Evolutionary conservation across 495 filamentous ascomycete genomes (phyloP).

Genomic region (Tuber melanosporum): DNA sequence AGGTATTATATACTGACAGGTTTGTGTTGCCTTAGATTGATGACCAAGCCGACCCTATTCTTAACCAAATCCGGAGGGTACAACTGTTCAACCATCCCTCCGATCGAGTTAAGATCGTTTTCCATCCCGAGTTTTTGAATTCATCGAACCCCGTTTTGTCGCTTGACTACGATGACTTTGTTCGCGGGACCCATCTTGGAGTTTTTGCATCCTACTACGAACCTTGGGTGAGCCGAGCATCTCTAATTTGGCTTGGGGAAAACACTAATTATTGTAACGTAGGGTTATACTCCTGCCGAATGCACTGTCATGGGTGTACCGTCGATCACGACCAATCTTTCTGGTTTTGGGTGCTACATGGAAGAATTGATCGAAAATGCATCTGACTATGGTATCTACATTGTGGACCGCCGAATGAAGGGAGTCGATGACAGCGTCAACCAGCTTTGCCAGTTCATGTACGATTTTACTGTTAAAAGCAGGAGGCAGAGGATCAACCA

Average conservation of each 20-base stretch:
- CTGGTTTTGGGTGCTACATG: slow-evolving; percentile 98
- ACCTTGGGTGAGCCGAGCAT: slow-evolving; percentile 57
- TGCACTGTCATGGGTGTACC: slow-evolving; percentile 99
- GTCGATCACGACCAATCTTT: slow-evolving; percentile 95
- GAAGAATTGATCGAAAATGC: slow-evolving; percentile 98
- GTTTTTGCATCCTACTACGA: slow-evolving; percentile 98
- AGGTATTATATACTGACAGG: slow-evolving; percentile 1
- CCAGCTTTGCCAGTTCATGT: slow-evolving; percentile 88
- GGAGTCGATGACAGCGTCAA: slow-evolving; percentile 97
- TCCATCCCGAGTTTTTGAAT: slow-evolving; percentile 96
- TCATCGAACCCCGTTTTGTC: slow-evolving; percentile 92
- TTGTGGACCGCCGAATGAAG: slow-evolving; percentile 91
- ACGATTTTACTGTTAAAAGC: slow-evolving; percentile 89
- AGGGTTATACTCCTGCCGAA: slow-evolving; percentile 91
- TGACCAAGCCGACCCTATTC: slow-evolving; percentile 83
- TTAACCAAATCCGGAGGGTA: slow-evolving; percentile 93
- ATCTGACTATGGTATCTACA: slow-evolving; percentile 96
- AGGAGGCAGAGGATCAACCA: slow-evolving; percentile 96
- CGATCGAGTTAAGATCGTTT: slow-evolving; percentile 94
- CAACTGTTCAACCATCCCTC: slow-evolving; percentile 93
- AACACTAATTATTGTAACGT: slow-evolving; percentile 17
- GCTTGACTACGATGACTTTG: slow-evolving; percentile 96
- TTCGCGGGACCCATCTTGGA: slow-evolving; percentile 90
- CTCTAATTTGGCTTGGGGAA: background rate
- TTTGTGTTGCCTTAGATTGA: slow-evolving; percentile 49